Base-by-base conservation (phyloP, 1,139 yeast species). In the Suhomyces guaymorum region DNA sequence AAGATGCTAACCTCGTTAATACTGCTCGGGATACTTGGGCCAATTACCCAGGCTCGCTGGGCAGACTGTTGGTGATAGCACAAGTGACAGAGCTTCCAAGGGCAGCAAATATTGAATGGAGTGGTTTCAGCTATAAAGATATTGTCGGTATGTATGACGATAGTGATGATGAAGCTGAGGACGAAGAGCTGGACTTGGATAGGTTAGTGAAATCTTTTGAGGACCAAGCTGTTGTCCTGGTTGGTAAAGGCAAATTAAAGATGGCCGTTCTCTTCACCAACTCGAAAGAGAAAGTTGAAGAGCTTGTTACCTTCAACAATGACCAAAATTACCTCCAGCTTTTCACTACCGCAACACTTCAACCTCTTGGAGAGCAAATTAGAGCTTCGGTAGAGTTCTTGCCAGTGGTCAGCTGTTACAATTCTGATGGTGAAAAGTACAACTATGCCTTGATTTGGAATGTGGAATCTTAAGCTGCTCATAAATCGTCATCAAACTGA, bases 21-120 rank as follows among this genome's bases (percentile, higher is more conserved):
- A 73, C 70, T 0, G 43, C 55, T 0, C 33, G 39, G 6, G 41
- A 53, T 3, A 52, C 69, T 0, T 80, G 84, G 80, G 28, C 43
- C 3, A 47, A 42, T 5, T 75, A 68, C 38, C 37, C 39, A 8
- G 31, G 34, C 2, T 37, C 46, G 2, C 52, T 53, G 20, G 48
- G 53, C 5, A 31, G 42, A 3, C 55, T 61, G 20, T 53, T 82
- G 33, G 51, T 78, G 7, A 66, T 84, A 5, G 86, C 78, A 1
- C 71, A 75, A 42, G 87, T 88, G 0, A 58, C 64, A 1, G 70
- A 63, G 17, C 63, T 92, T 32, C 97, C 97, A 1, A 75, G 77
- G 31, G 69, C 70, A 23, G 94, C 96, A 0, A 52, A 57, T 10
- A 75, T 84, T 13, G 97, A 90, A 61, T 87, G 96, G 94, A 77